Conservation (phyloP, 2,329 filamentous ascomycete genomes). For the Colletotrichum sp. region DNA sequence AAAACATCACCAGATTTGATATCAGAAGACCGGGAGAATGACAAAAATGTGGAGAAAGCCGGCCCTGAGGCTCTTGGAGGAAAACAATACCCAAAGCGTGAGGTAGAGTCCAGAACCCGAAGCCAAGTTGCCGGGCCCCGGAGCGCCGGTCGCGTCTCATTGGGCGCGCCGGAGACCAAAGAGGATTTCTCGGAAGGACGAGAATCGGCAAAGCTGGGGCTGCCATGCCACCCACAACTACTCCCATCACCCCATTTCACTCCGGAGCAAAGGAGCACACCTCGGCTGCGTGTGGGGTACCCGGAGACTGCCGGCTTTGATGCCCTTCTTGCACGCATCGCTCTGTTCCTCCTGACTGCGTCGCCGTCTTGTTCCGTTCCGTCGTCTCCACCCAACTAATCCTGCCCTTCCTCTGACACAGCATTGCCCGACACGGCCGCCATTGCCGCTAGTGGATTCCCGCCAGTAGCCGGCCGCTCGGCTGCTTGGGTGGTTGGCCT, state of each 20-base stretch:
- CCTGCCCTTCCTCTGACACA: background rate
- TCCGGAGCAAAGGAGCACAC: background rate
- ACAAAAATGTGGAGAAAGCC: background rate
- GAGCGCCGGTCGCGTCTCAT: slow-evolving; percentile 6
- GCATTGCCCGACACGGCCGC: background rate
- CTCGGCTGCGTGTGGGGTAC: background rate
- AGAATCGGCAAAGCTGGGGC: slow-evolving; percentile 16
- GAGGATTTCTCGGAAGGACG: slow-evolving; percentile 22
- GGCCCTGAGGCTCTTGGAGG: slow-evolving; percentile 6
- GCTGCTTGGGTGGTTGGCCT: background rate
- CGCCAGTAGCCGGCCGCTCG: background rate
- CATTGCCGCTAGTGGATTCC: background rate
- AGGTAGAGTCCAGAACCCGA: background rate
- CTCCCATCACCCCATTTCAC: background rate
- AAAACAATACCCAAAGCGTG: background rate
- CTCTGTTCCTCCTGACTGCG: background rate
- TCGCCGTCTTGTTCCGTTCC: background rate
- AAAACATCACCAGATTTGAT: slow-evolving; percentile 8
- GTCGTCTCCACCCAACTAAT: background rate
- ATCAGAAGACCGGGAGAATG: background rate
- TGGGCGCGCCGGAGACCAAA: slow-evolving; percentile 4
- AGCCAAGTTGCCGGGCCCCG: slow-evolving; percentile 14
- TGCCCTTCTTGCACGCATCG: background rate
- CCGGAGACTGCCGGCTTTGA: background rate
- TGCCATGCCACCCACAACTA: background rate